phyloP scores from a whole-genome alignment of 2,329 filamentous ascomycete genomes.

The Fusarium sp. region DNA sequence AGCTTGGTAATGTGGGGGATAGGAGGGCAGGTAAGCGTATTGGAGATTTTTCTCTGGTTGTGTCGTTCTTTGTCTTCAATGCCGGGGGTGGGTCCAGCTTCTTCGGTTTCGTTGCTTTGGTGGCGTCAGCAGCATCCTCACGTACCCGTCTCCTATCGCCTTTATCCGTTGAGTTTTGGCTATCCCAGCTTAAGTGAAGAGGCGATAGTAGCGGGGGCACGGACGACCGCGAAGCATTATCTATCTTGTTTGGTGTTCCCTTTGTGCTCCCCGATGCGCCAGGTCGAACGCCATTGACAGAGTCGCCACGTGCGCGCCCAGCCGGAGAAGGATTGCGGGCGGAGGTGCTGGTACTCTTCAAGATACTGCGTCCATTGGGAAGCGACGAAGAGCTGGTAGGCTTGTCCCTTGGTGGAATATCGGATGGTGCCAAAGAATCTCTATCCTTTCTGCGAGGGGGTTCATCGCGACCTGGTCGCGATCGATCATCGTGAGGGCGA shows the following conservation, averaged over 20 bases:
- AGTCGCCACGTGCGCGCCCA: constrained; percentile 52
- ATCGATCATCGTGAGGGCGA: constrained; percentile 46
- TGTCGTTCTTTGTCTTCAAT: constrained; percentile 41
- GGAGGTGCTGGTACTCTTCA: constrained; percentile 43
- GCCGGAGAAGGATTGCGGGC: constrained; percentile 47
- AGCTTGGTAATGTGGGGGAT: constrained; percentile 64
- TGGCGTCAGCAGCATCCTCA: constrained; percentile 42
- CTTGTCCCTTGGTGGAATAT: constrained; percentile 45
- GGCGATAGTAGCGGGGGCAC: constrained; percentile 65
- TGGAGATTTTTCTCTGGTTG: constrained; percentile 52
- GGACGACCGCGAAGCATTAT: constrained; percentile 49
- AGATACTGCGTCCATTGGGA: constrained; percentile 49
- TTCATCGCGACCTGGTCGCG: constrained; percentile 47
- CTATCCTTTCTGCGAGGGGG: constrained; percentile 45
- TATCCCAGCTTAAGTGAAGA: constrained; percentile 57
- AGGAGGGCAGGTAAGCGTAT: constrained; percentile 59
- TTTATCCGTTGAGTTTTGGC: constrained; percentile 47
- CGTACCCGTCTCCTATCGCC: constrained; percentile 47
- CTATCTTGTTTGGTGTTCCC: constrained; percentile 50
- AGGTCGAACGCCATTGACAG: constrained; percentile 54
- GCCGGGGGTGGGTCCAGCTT: constrained; percentile 40
- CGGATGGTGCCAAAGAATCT: constrained; percentile 41
- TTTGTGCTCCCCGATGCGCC: constrained; percentile 47
- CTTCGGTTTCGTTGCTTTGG: constrained; percentile 45
- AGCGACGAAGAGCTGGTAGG: constrained; percentile 42